Evolutionary conservation across 2,329 filamentous ascomycete genomes (phyloP).

Genomic region (Trichoderma sp.): DNA sequence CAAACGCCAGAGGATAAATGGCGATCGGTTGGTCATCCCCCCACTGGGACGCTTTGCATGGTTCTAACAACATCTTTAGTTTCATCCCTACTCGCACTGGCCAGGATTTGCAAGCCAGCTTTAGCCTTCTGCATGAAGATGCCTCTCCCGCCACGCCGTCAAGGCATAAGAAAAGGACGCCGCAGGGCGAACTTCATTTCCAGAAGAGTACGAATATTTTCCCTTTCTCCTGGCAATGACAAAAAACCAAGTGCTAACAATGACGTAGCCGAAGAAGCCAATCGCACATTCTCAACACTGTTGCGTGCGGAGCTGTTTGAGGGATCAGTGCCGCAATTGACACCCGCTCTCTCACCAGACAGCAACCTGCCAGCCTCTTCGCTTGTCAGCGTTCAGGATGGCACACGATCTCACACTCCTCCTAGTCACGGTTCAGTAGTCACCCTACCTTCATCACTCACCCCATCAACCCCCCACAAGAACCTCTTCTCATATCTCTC

Average conservation of each 20-base stretch:
- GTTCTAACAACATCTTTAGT: conserved; percentile 48
- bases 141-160: conserved; percentile 90
- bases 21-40: conserved; percentile 50
- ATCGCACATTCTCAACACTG: conserved; percentile 84
- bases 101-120: conserved; percentile 90
- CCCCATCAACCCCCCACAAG: conserved; percentile 93
- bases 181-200: conserved; percentile 88
- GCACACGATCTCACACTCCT: conserved; percentile 75
- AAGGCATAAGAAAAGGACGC: conserved; percentile 76
- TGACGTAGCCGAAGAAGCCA: conserved; percentile 77
- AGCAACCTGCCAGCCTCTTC: conserved; percentile 48
- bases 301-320: conserved; percentile 92
- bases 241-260: conserved; percentile 3
- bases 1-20: conserved; percentile 59
- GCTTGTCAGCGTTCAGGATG: conserved; percentile 57
- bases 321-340: conserved; percentile 77
- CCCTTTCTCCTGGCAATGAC: conserved; percentile 17
- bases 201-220: conserved; percentile 70
- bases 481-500: conserved; percentile 94
- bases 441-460: conserved; percentile 69
- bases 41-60: not conserved
- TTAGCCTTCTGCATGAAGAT: conserved; percentile 86
- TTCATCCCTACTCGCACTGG: conserved; percentile 95
- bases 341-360: conserved; percentile 62
- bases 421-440: conserved; percentile 62